These are phyloP conservation scores for Seiridium unicorne DNA, from an alignment of 2,329 filamentous ascomycete genomes.

Conservation along the genomic window DNA sequence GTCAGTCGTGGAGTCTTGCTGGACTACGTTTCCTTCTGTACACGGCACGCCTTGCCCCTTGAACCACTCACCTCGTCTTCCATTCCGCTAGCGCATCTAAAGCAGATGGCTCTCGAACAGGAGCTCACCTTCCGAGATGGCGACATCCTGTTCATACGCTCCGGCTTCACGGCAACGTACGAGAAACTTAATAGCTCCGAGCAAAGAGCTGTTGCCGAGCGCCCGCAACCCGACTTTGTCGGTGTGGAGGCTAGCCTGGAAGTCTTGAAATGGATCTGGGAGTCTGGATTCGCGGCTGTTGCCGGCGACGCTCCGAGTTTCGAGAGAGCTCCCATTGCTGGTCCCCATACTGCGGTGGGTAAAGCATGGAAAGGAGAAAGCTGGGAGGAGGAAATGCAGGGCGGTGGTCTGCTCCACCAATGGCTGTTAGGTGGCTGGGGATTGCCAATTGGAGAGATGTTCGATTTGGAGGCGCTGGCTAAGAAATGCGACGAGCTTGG, in stretches of 20 bases:
- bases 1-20: conserved; percentile 46
- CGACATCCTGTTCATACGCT: conserved; percentile 39
- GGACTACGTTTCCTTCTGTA: conserved; percentile 29
- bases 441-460: conserved; percentile 48
- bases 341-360: conserved; percentile 20
- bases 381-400: conserved; percentile 6
- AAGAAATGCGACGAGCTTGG: conserved; percentile 28
- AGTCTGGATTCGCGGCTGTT: conserved; percentile 41
- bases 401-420: conserved; percentile 27
- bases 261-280: conserved; percentile 43
- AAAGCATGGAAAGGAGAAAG: background rate
- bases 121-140: conserved; percentile 30
- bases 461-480: conserved; percentile 40
- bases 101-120: conserved; percentile 30
- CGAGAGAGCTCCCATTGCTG: conserved; percentile 38
- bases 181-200: conserved; percentile 17
- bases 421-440: conserved; percentile 50
- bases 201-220: conserved; percentile 24
- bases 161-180: conserved; percentile 31
- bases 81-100: conserved; percentile 22
- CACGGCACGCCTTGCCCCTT: conserved; percentile 7
- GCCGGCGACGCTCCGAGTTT: conserved; percentile 41
- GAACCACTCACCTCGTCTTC: conserved; percentile 12
- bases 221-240: conserved; percentile 27
- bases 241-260: conserved; percentile 36